Percentiles rank a stretch among this genome's conserved stretches.
Conservation (phyloP, 1,284 basidiomycete genomes). For the Filobasidium uniguttulatum region DNA sequence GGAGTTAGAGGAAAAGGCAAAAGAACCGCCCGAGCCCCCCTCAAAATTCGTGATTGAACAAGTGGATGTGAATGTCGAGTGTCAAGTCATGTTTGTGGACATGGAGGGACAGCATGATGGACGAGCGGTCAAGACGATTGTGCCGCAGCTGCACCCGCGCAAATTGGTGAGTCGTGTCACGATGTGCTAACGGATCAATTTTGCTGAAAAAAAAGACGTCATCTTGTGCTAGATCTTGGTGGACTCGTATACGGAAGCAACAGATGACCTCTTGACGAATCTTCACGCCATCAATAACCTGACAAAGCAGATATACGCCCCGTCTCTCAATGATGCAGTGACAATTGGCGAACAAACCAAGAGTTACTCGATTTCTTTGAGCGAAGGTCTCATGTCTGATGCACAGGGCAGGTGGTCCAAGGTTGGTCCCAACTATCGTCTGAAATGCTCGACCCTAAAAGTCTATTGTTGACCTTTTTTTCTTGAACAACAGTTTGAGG, state of each 20-base stretch:
- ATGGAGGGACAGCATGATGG: slow-evolving; percentile 94
- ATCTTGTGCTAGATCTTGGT: slow-evolving; percentile 57
- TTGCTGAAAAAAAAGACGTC: not conserved
- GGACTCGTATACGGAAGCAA: slow-evolving; percentile 54
- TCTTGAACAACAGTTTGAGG: slow-evolving; percentile 60
- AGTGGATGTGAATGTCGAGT: slow-evolving; percentile 62
- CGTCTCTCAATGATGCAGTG: slow-evolving; percentile 55
- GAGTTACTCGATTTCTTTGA: slow-evolving; percentile 84
- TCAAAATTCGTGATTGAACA: slow-evolving; percentile 75
- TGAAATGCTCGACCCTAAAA: not conserved
- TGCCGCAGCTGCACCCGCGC: slow-evolving; percentile 89
- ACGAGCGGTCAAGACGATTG: slow-evolving; percentile 87
- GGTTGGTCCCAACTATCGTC: slow-evolving; percentile 38
- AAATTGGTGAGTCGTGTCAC: slow-evolving; percentile 53
- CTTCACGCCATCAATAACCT: slow-evolving; percentile 68
- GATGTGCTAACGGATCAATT: not conserved
- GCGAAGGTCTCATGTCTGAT: slow-evolving; percentile 66
- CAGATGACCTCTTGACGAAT: slow-evolving; percentile 59
- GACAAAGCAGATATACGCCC: slow-evolving; percentile 80
- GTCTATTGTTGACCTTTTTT: not conserved
- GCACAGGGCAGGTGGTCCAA: slow-evolving; percentile 63
- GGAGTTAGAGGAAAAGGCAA: slow-evolving; percentile 69
- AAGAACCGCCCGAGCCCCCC: slow-evolving; percentile 63
- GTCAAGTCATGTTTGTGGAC: slow-evolving; percentile 78
- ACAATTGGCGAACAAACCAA: slow-evolving; percentile 92